Evolutionary conservation across 306 rosid genomes (phyloP).

Genomic region (Cicer judaicum): DNA sequence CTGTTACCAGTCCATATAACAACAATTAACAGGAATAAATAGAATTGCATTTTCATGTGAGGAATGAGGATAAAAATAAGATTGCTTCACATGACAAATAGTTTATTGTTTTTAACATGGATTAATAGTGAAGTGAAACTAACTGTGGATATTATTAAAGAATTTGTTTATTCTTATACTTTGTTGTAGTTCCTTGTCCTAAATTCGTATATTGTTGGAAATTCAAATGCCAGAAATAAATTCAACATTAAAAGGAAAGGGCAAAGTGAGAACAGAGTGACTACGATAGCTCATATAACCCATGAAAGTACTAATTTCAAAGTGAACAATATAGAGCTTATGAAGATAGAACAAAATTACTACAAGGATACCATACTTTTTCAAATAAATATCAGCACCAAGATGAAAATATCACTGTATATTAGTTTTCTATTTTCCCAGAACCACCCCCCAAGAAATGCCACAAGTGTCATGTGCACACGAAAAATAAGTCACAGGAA

Average conservation of each 20-base stretch:
- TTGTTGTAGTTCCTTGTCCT: neutral
- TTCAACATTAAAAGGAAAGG: neutral
- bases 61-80: neutral
- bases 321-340: constrained; percentile 11
- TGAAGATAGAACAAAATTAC: neutral
- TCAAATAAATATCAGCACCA: constrained; percentile 31
- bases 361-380: constrained; percentile 27
- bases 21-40: constrained; percentile 12
- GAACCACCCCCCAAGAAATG: neutral
- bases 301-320: constrained; percentile 7
- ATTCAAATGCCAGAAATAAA: neutral
- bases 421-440: constrained; percentile 11
- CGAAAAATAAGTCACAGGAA: constrained; percentile 8
- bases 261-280: constrained; percentile 21
- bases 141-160: constrained; percentile 25
- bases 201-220: constrained; percentile 8
- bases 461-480: neutral
- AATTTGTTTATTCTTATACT: constrained; percentile 31
- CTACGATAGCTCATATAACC: constrained; percentile 21
- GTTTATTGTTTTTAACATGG: constrained; percentile 14
- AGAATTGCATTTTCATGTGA: constrained; percentile 3
- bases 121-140: constrained; percentile 25
- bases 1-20: neutral
- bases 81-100: constrained; percentile 28
- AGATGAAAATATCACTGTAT: constrained; percentile 7